Evolutionary conservation across 148 eudicot genomes (phyloP), one percentile per base, ranked within the genome.

Genomic region (Rhododendron simsii): DNA sequence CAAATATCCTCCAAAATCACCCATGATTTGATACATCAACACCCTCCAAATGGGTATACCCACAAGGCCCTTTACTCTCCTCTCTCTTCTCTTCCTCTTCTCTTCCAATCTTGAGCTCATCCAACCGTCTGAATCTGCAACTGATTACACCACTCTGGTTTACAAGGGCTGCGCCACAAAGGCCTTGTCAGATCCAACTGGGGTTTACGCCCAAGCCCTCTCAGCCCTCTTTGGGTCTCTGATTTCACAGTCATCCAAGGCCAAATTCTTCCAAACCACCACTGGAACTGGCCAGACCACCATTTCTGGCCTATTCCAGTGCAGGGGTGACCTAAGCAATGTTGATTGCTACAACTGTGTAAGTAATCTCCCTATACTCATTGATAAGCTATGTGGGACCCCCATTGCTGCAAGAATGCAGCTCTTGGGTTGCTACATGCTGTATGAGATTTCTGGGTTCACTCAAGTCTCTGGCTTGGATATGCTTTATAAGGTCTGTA

Each of bases 151-250:
- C 0, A 87, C 87, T 20, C 69, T 97, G 78, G 94, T 95, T 3
- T 97, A 97, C 98, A 95, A 92, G 84, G 99, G 99, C 2, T 97
- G 99, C 84, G 91, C 98, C 28, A 95, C 93, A 81, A 95, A 94
- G 84, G 71, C 89, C 28, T 80, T 97, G 41, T 87, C 98, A 92
- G 98, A 97, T 95, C 98, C 99, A 86, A 91, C 87, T 65, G 98
- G 98, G 13, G 84, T 83, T 5, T 95, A 92, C 87, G 84, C 96
- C 4, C 98, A 94, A 85, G 92, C 96, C 0, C 86, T 97, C 3
- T 89, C 95, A 1, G n/a, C 95, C 76, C 89, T 97, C 3, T 95
- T 89, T 83, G 88, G 91, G 6, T 81, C 95, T 18, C 89, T 97
- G 2, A 78, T 94, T 45, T 86, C 92, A 44, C 98, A 95, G 83